Base-by-base conservation (phyloP, 306 rosid species). In the Ammopiptanthus mongolicus region DNA sequence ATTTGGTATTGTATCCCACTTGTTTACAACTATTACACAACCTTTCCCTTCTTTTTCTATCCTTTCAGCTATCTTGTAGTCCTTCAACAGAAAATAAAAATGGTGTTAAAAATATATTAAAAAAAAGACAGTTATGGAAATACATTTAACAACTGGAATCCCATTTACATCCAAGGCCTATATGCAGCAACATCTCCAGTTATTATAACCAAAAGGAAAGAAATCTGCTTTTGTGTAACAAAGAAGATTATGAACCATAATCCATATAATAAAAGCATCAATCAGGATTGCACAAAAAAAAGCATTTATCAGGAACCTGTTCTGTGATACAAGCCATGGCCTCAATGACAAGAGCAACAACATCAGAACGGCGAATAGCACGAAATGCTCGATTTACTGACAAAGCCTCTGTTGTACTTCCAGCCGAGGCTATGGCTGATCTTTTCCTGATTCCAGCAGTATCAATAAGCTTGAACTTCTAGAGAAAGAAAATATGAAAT, bases 371-470 rank as follows among this genome's bases (percentile, higher is more conserved):
- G 21, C 92, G 91, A 47, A 95, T 78, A 46, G 98, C 98, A 71
- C 97, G 97, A 82, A 95, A 95, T 76, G 98, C 98, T 78, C 97
- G 85, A 81, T 95, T 95, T 18, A 95, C 97, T 1, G 97, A 95
- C 73, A 95, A 82, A 75, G 96, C 86, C 88, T 95, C 98, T 3
- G 98, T 95, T 48, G 79, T 51, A 76, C 93, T 95, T 56, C 98
- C 97, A 6, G 91, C 86, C 18, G 98, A 88, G 62, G 89, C 92
- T 53, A 95, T 83, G 2, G 81, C 81, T 39, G 98, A 85, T 84
- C 96, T 84, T 91, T 71, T 88, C 84, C 98, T 91, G 74, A 95
- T 92, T 87, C 98, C 97, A 82, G 98, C 98, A 68, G 97, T 95
- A 82, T 95, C 98, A 57, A 88, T 95, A 76, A 95, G 89, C 67